These are phyloP conservation scores for Citrus inodora DNA, from an alignment of 345 rosid genomes.

Conservation along the genomic window DNA sequence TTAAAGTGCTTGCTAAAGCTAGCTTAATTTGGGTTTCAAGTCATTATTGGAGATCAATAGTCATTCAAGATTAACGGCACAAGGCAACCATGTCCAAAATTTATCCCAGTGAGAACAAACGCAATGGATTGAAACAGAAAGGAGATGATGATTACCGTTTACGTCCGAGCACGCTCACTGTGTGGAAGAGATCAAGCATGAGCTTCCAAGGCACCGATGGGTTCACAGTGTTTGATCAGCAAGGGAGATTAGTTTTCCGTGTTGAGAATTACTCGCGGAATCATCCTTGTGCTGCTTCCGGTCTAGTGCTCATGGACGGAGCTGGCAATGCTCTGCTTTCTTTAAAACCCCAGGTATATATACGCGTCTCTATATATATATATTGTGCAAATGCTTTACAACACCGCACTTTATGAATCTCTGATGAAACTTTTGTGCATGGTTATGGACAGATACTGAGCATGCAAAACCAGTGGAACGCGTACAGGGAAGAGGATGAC, in stretches of 20 bases:
- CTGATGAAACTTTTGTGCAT: not conserved
- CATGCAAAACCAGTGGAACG: conserved; percentile 43
- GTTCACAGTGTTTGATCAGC: conserved; percentile 43
- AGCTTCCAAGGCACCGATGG: conserved; percentile 61
- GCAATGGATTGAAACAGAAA: not conserved
- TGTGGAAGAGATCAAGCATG: conserved; percentile 59
- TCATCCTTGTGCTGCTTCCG: not conserved
- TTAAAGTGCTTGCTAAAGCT: too few relatives aligned
- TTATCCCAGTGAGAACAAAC: conserved; percentile 29
- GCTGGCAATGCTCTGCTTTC: conserved; percentile 41
- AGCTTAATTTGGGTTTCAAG: too few relatives aligned
- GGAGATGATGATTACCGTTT: not conserved
- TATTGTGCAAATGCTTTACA: too few relatives aligned
- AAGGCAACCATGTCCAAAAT: conserved; percentile 33
- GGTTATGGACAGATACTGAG: conserved; percentile 29
- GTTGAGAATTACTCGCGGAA: conserved; percentile 56
- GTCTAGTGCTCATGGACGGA: conserved; percentile 56
- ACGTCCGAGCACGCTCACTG: conserved; percentile 26
- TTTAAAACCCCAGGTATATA: conserved; percentile 37
- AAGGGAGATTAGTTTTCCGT: conserved; percentile 39
- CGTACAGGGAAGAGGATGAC: conserved; percentile 31
- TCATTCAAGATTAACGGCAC: too few relatives aligned
- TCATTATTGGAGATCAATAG: too few relatives aligned
- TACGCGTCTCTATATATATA: too few relatives aligned
- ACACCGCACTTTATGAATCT: too few relatives aligned